Base-by-base conservation (phyloP, 306 rosid species). In the Lablab purpureus region DNA sequence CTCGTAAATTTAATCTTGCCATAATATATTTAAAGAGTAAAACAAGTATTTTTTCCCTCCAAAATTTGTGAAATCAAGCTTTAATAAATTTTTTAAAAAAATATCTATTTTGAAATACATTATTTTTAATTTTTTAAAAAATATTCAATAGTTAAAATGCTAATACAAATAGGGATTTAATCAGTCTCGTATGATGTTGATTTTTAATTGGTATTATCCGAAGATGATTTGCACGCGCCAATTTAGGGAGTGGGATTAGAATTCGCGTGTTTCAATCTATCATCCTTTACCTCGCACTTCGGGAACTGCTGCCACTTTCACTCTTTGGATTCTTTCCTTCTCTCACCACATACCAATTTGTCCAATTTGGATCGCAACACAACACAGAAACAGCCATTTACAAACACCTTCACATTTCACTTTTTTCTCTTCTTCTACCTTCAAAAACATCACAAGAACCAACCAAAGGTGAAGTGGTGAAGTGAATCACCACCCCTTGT, bases 261-360 rank as follows among this genome's bases (percentile, higher is more conserved):
- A 47, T 27, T 64, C 0, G 18, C 47, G 76, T 5, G 67, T 13
- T 8, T 36, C 80, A 62, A 77, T 87, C 84, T 88, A 87, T 73
- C 82, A 67, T 86, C 51, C 80, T 47, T 73, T 76, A 72, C 84
- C 72, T 79, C 73, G 43, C 76, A 68, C 67, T 82, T 76, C 69
- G 84, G 83, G 76, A 87, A 68, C 85, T 70, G 75, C 71, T 76
- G 78, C 80, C 71, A 19, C 86, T 77, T 80, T 69, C 85, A 76
- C 82, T 52, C 84, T 80, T 85, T 54, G 87, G 74, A 77, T 84
- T 79, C 87, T 76, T 80, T 85, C 74, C 81, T 75, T 80, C 84
- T 19, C 73, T 50, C 18, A 59, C 78, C 87, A 30, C 75, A 75
- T 70, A 55, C 37, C 67, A 78, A 51, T 70, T 40, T 28, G 18